These are phyloP conservation scores for Pontederia crassipes DNA, from an alignment of 176 grass and related monocot genomes.

Conservation along the genomic window DNA sequence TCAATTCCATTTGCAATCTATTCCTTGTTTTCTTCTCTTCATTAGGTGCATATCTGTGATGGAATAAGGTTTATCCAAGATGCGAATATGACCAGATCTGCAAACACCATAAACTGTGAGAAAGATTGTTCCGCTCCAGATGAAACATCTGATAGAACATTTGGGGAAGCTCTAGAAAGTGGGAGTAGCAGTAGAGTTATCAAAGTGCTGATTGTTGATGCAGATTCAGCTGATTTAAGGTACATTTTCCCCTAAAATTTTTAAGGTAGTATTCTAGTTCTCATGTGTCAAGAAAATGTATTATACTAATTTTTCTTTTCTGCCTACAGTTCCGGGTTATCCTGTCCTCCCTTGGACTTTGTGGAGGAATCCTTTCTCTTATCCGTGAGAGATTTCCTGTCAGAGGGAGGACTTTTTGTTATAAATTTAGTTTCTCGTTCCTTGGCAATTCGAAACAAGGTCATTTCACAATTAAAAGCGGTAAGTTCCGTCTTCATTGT, in stretches of 20 bases:
- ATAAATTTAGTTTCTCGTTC: slow-evolving; percentile 82
- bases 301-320: slow-evolving; percentile 6
- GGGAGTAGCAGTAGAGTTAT: slow-evolving; percentile 20
- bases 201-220: slow-evolving; percentile 82
- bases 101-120: not conserved
- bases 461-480: slow-evolving; percentile 49
- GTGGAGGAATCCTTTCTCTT: slow-evolving; percentile 78
- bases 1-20: not conserved
- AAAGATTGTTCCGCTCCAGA: not conserved
- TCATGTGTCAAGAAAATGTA: not conserved
- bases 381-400: slow-evolving; percentile 47
- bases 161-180: slow-evolving; percentile 22
- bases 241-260: not conserved
- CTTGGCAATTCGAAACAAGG: slow-evolving; percentile 41
- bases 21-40: slow-evolving; percentile 2
- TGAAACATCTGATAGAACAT: slow-evolving; percentile 8
- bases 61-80: slow-evolving; percentile 65
- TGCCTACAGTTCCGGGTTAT: slow-evolving; percentile 61
- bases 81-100: slow-evolving; percentile 6
- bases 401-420: slow-evolving; percentile 57
- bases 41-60: slow-evolving; percentile 72
- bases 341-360: slow-evolving; percentile 68
- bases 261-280: not conserved
- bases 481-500: slow-evolving; percentile 27
- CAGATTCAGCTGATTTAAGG: slow-evolving; percentile 96